A percentile compares a stretch with the other conserved stretches of the same genome.
These are phyloP conservation scores for Moesziomyces globuligerus DNA, from an alignment of 1,284 basidiomycete species.

Conservation along the genomic window DNA sequence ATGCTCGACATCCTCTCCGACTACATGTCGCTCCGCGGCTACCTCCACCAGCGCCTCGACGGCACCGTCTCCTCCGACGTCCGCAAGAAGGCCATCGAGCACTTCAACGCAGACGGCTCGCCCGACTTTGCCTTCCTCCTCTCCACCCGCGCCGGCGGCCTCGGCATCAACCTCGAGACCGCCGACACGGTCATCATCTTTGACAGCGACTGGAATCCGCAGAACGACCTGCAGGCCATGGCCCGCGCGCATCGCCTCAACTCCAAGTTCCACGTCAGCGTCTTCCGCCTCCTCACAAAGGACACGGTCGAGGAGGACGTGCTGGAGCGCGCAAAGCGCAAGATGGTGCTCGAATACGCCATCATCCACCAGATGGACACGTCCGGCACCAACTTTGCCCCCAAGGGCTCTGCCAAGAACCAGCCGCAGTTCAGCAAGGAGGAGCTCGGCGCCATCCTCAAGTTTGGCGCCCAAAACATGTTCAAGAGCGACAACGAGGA, in stretches of 20 bases:
- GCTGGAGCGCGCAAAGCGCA: constrained; percentile 95
- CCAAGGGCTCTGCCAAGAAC: constrained; percentile 71
- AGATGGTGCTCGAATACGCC: constrained; percentile 99
- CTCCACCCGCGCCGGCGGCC: constrained; percentile 64
- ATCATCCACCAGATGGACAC: constrained; percentile 99
- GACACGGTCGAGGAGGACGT: constrained; percentile 99
- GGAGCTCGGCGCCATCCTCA: constrained; percentile 96
- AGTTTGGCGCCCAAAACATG: constrained; percentile 99
- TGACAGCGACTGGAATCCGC: constrained; percentile 88
- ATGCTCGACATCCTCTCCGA: constrained; percentile 98
- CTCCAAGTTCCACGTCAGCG: constrained; percentile 91
- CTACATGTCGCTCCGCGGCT: constrained; percentile 90
- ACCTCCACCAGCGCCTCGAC: constrained; percentile 83
- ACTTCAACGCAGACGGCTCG: constrained; percentile 78
- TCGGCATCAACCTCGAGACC: constrained; percentile 73
- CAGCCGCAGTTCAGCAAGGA: constrained; percentile 88
- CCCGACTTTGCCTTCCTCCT: constrained; percentile 73
- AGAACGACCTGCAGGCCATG: constrained; percentile 99
- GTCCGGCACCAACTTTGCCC: constrained; percentile 89
- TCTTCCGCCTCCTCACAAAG: constrained; percentile 96
- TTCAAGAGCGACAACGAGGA: constrained; percentile 92
- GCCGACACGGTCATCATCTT: constrained; percentile 99
- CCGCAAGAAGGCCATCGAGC: constrained; percentile 84
- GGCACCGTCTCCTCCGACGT: constrained; percentile 79
- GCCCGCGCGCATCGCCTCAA: constrained; percentile 77